Base-by-base conservation (phyloP, 2,329 filamentous ascomycete genomes). In the Metarhizium album region DNA sequence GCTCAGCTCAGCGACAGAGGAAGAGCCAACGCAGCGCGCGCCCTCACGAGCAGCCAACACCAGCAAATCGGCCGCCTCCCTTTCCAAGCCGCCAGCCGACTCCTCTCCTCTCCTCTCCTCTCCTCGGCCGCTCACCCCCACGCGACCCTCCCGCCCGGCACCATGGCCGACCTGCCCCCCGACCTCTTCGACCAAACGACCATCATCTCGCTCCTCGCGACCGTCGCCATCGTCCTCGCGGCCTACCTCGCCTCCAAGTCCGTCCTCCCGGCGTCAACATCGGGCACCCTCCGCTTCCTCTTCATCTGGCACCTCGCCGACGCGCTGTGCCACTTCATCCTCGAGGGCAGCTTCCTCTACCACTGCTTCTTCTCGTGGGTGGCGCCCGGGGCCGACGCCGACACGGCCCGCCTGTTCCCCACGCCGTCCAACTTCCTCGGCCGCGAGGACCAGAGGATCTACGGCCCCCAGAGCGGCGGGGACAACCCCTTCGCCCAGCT, bases 231-330 rank as follows among this genome's bases (percentile, higher is more conserved):
- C 56, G 68, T 70, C 53, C 60, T 66, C 49, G 62, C 69, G 50
- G 77, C 78, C 49, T 79, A 79, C 62, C 57, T 57, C 23, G 59
- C 72, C 22, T 82, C 79, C 9, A 69, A 70, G 29, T 59, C 55
- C 46, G 68, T 70, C 22, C 70, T 80, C 22, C 65, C 83, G 3
- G 63, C 69, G 18, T 62, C 72, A 1, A 73, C 81, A 11, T 69
- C 78, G 1, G 64, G 70, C 37, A 78, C 82, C 48, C 75, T 76
- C 51, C 88, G 90, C 54, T 72, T 87, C 64, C 82, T 96, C 57
- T 95, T 95, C 76, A 79, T 94, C 70, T 96, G 91, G 91, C 90
- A 96, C 72, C 78, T 87, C 37, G 94, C 95, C 70, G 90, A 96
- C 67, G 88, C 88, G 31, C 78, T 96, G 42, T 91, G 90, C 62